Conservation (phyloP, 345 rosid genomes). For the Corymbia maculata region DNA sequence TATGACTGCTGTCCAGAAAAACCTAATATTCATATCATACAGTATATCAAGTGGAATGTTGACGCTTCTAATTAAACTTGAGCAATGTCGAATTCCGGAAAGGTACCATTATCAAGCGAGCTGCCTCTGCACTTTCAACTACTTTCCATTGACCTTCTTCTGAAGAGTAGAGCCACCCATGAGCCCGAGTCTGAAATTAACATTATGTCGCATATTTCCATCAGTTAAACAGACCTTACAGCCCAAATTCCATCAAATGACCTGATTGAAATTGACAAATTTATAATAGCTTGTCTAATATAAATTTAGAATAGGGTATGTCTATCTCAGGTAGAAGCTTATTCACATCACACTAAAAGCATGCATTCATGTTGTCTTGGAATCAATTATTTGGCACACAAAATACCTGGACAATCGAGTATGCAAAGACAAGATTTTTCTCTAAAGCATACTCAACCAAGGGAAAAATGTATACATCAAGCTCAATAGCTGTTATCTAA, state of each 20-base stretch:
- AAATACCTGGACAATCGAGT: not conserved
- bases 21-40: slow-evolving; percentile 40
- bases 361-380: not conserved
- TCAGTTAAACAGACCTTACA: not conserved
- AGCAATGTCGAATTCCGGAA: not conserved
- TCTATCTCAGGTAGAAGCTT: not conserved
- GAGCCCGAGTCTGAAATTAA: slow-evolving; percentile 68
- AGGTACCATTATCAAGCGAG: slow-evolving; percentile 86
- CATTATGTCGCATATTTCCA: slow-evolving; percentile 10
- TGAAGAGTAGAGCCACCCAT: slow-evolving; percentile 93
- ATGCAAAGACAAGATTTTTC: not conserved
- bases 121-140: slow-evolving; percentile 77
- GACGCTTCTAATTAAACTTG: not conserved
- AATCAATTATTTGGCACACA: not conserved
- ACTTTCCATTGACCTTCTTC: slow-evolving; percentile 97
- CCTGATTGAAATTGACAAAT: not conserved
- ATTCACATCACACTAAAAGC: not conserved
- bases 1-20: slow-evolving; percentile 50
- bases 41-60: not conserved
- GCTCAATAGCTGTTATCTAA: not conserved
- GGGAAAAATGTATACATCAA: not conserved
- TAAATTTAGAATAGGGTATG: not conserved
- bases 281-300: not conserved
- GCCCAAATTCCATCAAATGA: not conserved
- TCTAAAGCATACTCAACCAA: not conserved